Percentiles rank a stretch among this genome's conserved stretches.
Evolutionary conservation across 2,329 filamentous ascomycete species (phyloP).

Genomic region (Paraconiothyrium brasiliense): DNA sequence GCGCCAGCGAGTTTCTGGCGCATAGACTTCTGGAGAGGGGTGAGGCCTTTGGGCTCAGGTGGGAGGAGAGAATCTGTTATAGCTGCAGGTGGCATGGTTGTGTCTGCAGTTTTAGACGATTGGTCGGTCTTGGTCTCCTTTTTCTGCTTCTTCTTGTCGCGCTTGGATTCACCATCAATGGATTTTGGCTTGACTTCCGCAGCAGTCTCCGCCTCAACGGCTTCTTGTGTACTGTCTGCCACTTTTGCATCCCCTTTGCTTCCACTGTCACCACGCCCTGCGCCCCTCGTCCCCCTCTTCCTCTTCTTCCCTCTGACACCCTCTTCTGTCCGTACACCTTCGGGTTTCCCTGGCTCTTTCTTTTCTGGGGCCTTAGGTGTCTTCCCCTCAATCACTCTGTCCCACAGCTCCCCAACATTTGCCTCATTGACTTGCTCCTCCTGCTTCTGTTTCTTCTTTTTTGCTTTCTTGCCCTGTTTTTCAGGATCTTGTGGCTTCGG

Average conservation of each 20-base stretch:
- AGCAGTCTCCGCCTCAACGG: conserved; percentile 14
- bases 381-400: conserved; percentile 52
- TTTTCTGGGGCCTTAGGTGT: conserved; percentile 78
- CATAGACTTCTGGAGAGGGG: conserved; percentile 93
- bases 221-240: conserved; percentile 40
- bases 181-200: conserved; percentile 1
- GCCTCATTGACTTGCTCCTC: conserved; percentile 84
- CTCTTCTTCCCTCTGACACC: conserved; percentile 48
- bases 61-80: conserved; percentile 44
- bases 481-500: conserved; percentile 45
- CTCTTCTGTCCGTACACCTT: conserved; percentile 36
- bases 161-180: conserved; percentile 35
- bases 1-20: conserved; percentile 92
- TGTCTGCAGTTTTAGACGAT: conserved; percentile 12
- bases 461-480: conserved; percentile 63
- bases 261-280: conserved; percentile 36
- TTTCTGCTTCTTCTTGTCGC: conserved; percentile 49
- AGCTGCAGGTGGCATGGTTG: conserved; percentile 41
- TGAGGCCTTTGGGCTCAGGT: conserved; percentile 70
- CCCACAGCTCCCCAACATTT: conserved; percentile 55
- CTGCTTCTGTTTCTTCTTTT: conserved; percentile 65
- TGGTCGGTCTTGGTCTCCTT: conserved; percentile 40
- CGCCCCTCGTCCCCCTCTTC: conserved; percentile 40
- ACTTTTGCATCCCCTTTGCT: conserved; percentile 25
- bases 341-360: conserved; percentile 63